A percentile compares a stretch with the other conserved stretches of the same genome.
Evolutionary conservation across 2,329 filamentous ascomycete species (phyloP).

Genomic region (Colletotrichum liriopes): DNA sequence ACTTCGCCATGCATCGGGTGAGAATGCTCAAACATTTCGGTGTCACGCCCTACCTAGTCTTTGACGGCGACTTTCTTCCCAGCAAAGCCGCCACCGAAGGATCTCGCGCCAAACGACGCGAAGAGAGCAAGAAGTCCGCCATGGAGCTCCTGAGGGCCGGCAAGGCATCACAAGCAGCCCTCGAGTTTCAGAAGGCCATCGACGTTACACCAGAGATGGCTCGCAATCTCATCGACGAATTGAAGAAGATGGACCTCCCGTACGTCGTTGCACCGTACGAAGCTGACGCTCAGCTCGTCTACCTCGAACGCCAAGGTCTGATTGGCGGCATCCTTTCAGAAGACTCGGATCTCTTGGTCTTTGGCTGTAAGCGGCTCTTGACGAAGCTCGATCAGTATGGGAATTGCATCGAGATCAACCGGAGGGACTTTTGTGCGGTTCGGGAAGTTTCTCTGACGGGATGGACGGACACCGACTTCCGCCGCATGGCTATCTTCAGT

Average conservation of each 20-base stretch:
- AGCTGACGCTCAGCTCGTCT: conserved; percentile 96
- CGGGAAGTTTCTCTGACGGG: conserved; percentile 90
- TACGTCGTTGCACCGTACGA: conserved; percentile 98
- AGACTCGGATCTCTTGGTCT: conserved; percentile 96
- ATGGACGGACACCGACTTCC: conserved; percentile 93
- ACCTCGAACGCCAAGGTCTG: conserved; percentile 88
- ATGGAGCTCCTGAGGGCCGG: conserved; percentile 87
- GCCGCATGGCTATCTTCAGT: conserved; percentile 95
- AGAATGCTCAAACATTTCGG: conserved; percentile 96
- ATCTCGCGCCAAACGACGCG: conserved; percentile 80
- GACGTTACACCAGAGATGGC: conserved; percentile 98
- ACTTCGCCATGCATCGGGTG: conserved; percentile 91
- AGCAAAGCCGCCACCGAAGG: conserved; percentile 93
- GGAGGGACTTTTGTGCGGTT: conserved; percentile 89
- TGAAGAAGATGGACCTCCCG: conserved; percentile 84
- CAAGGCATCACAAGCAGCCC: conserved; percentile 83
- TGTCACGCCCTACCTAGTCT: conserved; percentile 94
- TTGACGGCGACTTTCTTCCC: conserved; percentile 95
- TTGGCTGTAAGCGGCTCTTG: conserved; percentile 89
- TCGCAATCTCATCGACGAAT: conserved; percentile 88
- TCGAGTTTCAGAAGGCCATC: conserved; percentile 93
- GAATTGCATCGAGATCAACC: conserved; percentile 92
- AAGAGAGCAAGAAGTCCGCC: conserved; percentile 82
- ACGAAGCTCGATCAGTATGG: conserved; percentile 97
- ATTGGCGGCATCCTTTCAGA: conserved; percentile 94